Conservation (phyloP, 257 asterid genomes). For the Lycium ferocissimum region DNA sequence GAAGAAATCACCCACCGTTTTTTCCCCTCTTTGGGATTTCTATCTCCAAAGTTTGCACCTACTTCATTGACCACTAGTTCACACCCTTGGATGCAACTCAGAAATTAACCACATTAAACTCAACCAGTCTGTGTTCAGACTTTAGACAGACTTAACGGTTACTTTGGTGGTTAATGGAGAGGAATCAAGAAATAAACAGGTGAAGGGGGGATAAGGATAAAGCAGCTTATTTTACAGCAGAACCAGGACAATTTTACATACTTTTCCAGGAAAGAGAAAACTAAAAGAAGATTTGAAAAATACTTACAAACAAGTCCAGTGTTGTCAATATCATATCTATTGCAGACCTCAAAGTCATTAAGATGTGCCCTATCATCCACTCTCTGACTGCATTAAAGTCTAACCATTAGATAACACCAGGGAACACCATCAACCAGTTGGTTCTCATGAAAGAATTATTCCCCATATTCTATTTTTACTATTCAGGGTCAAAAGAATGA, state of each 20-base stretch:
- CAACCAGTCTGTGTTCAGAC: not conserved
- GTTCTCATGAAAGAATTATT: not conserved
- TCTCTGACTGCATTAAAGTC: conserved; percentile 74
- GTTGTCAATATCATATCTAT: conserved; percentile 73
- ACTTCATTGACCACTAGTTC: not conserved
- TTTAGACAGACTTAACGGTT: not conserved
- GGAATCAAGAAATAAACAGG: not conserved
- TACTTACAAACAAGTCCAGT: conserved; percentile 86
- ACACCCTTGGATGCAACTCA: not conserved
- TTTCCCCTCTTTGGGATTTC: not conserved
- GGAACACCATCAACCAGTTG: not conserved
- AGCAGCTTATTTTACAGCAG: not conserved
- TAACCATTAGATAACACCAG: conserved; percentile 31
- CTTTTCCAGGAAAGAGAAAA: not conserved
- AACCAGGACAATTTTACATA: not conserved
- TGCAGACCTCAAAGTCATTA: conserved; percentile 76
- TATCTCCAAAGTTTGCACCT: not conserved
- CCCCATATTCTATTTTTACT: not conserved
- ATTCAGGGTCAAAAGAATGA: not conserved
- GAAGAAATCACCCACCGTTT: not conserved
- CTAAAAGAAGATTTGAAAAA: not conserved
- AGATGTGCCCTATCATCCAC: conserved; percentile 72
- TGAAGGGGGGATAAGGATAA: not conserved
- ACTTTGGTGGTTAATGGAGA: not conserved
- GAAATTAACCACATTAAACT: not conserved